These are phyloP conservation scores for Scheffersomyces titani DNA, from an alignment of 1,139 yeast species.

Conservation along the genomic window DNA sequence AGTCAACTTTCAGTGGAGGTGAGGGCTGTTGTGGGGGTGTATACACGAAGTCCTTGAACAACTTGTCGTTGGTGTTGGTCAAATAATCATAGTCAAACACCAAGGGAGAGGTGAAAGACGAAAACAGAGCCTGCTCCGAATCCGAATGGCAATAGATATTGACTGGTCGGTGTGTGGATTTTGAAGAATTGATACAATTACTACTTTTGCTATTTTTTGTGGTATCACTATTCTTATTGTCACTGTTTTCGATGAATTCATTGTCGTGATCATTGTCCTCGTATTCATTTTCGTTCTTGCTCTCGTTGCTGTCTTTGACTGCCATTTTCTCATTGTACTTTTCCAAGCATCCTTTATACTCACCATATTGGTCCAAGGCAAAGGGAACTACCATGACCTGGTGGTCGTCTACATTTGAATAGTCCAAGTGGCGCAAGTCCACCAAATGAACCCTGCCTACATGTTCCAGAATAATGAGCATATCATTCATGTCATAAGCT, in stretches of 20 bases:
- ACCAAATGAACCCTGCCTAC: conserved; percentile 83
- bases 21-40: conserved; percentile 25
- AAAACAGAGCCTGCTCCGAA: background rate
- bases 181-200: background rate
- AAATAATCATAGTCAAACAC: conserved; percentile 48
- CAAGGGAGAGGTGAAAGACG: conserved; percentile 39
- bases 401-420: conserved; percentile 43
- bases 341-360: conserved; percentile 15
- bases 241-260: background rate
- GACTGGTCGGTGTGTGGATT: conserved; percentile 8
- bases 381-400: conserved; percentile 65
- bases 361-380: conserved; percentile 45
- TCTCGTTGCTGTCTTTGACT: background rate
- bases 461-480: conserved; percentile 78
- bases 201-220: background rate
- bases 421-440: conserved; percentile 66
- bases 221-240: conserved; percentile 5
- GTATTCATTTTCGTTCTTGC: background rate
- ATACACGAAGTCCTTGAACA: conserved; percentile 40
- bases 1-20: background rate
- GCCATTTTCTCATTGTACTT: background rate
- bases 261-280: background rate
- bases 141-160: conserved; percentile 14
- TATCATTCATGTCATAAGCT: conserved; percentile 64
- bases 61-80: conserved; percentile 37